Percentiles rank a stretch among this genome's conserved stretches.
These are phyloP conservation scores for Giardia duodenalis DNA, from an alignment of 208 protist genomes.

Conservation along the genomic window DNA sequence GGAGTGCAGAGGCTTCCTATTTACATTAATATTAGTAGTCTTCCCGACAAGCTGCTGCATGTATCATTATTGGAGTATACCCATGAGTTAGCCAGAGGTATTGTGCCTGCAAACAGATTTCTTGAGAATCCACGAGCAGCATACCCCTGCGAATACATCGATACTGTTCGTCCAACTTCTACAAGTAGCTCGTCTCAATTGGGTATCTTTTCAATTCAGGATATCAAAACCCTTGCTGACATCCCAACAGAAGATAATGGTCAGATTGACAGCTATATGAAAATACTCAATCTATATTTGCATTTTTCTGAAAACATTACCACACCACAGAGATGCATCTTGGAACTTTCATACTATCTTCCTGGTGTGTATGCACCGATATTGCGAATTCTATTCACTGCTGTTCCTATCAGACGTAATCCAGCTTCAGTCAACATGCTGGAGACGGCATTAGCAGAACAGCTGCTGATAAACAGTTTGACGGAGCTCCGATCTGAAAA, in stretches of 20 bases:
- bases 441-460: neutral
- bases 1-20: neutral
- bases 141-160: neutral
- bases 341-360: neutral
- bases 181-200: too few species aligned
- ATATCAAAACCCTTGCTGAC: neutral
- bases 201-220: neutral
- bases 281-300: neutral
- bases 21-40: neutral
- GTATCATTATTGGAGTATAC: neutral
- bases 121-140: neutral
- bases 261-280: neutral
- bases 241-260: neutral
- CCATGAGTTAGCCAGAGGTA: neutral
- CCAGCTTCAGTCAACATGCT: neutral
- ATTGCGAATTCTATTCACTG: neutral
- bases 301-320: neutral
- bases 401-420: neutral
- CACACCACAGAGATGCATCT: neutral
- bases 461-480: neutral
- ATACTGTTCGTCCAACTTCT: neutral
- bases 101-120: neutral
- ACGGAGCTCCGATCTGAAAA: neutral
- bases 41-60: neutral
- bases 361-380: neutral